Conservation (phyloP, 2,329 filamentous ascomycete genomes). For the Penicillium sp. region DNA sequence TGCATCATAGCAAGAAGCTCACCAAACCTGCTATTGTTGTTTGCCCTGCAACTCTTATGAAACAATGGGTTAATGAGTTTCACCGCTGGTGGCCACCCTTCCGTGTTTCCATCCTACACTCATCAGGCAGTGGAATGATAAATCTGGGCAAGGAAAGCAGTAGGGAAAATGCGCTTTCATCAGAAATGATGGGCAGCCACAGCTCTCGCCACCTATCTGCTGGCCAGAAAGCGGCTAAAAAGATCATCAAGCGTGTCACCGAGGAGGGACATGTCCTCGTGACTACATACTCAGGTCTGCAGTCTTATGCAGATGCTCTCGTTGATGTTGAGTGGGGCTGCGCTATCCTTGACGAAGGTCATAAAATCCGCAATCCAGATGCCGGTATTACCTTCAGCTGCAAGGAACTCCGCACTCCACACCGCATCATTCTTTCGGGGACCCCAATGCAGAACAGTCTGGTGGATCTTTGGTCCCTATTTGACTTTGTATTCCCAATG, state of each 20-base stretch:
- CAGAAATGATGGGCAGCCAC: constrained; percentile 52
- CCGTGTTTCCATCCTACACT: constrained; percentile 90
- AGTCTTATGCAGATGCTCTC: constrained; percentile 81
- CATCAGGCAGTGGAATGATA: constrained; percentile 94
- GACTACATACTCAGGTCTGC: constrained; percentile 93
- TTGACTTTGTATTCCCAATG: constrained; percentile 98
- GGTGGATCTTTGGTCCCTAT: constrained; percentile 91
- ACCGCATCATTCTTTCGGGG: constrained; percentile 89
- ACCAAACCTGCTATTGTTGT: constrained; percentile 86
- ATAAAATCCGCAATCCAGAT: constrained; percentile 97
- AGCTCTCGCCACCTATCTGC: constrained; percentile 43
- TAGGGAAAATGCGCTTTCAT: constrained; percentile 64
- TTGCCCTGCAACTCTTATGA: constrained; percentile 88
- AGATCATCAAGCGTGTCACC: constrained; percentile 78
- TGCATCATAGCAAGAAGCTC: constrained; percentile 88
- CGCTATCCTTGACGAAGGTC: constrained; percentile 91
- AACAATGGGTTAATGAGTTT: constrained; percentile 98
- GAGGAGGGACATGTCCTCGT: constrained; percentile 88
- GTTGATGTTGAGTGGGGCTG: constrained; percentile 88
- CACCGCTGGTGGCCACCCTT: constrained; percentile 99
- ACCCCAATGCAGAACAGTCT: constrained; percentile 98
- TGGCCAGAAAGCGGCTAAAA: constrained; percentile 69
- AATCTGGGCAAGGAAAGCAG: constrained; percentile 65
- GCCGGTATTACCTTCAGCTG: constrained; percentile 91
- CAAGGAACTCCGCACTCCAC: constrained; percentile 87